Conservation (phyloP, 192 early-diverging fungal species). For the Mycoemilia scoparia region DNA sequence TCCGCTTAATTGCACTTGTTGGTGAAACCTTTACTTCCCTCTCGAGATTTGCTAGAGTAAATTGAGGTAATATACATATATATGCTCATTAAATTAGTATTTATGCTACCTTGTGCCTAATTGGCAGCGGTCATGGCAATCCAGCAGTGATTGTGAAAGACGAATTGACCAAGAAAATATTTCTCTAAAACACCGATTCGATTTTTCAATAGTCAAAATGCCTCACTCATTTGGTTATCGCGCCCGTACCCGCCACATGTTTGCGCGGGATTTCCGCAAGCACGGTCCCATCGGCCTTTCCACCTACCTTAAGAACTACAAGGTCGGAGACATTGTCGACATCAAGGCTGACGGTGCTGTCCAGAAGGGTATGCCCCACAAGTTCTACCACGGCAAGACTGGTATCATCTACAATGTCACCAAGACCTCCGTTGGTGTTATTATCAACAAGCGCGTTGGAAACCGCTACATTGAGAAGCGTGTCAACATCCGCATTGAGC, state of each 20-base stretch:
- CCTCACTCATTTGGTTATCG: constrained; percentile 83
- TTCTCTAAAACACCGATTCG: no score
- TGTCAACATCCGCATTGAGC: constrained; percentile 95
- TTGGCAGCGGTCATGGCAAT: no score
- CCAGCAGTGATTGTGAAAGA: no score
- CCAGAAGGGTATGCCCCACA: constrained; percentile 99
- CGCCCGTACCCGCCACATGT: constrained; percentile 97
- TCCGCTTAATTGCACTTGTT: no score
- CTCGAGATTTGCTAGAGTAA: no score
- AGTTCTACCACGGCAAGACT: constrained; percentile 99
- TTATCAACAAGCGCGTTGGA: constrained; percentile 95
- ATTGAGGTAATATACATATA: no score
- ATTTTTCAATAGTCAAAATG: constrained; percentile 30
- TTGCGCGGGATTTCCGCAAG: constrained; percentile 89
- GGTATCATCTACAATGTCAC: constrained; percentile 99
- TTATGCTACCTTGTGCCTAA: no score
- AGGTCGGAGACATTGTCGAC: constrained; percentile 98
- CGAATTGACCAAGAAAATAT: no score
- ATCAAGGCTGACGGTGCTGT: constrained; percentile 98
- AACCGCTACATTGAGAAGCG: constrained; percentile 98
- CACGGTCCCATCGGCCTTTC: constrained; percentile 84
- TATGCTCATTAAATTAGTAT: no score
- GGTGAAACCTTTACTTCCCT: no score
- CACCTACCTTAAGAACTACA: constrained; percentile 97
- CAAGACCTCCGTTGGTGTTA: constrained; percentile 96